Evolutionary conservation across 2,329 filamentous ascomycete species (phyloP), one percentile per base, ranked within the genome.

Genomic region (Aspergillus glaucus): DNA sequence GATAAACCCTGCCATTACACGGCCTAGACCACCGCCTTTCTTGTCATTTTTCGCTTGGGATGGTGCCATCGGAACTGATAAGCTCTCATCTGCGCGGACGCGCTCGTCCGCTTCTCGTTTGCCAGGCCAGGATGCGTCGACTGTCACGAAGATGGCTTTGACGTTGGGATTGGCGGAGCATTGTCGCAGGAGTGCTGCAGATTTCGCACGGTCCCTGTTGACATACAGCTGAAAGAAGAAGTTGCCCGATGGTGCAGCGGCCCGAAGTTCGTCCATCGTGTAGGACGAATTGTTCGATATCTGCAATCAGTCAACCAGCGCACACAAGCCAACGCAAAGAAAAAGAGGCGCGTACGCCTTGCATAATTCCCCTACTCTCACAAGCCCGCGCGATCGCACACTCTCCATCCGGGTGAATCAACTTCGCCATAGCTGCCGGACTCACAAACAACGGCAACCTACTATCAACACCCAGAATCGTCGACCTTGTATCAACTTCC

Each of bases 381-480:
- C 78, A 79, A 0, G 76, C 82, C 22, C 73, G 68, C 0, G 75
- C 80, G 12, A 84, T 70, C 12, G 74, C 80, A 30, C 75, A 70
- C 63, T 87, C 84, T n/a, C 83, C 84, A 22, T 83, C 77, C 0
- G 78, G 75, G 57, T 87, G 82, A 43, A 83, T 80, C 47, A 85
- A 65, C 45, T 75, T 77, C 3, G 79, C 82, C 77, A 86, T 82
- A 2, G 81, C 81, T 1, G 83, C 81, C 0, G 84, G 83, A 30
- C 79, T 78, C 52, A 80, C 77, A 61, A 86, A 86, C 24, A 87
- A 71, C 0, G 84, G 84, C 3, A 81, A 68, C 26, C 69, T 71
- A 49, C 78, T 72, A 4, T 68, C 61, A 26, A 73, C 64, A 0
- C 81, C 81, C 1, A 86, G 68, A 28, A 86, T 79, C 8, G 66